phyloP scores from a whole-genome alignment of 495 filamentous ascomycete genomes.

The Lasiosphaeriaceae sp. region DNA sequence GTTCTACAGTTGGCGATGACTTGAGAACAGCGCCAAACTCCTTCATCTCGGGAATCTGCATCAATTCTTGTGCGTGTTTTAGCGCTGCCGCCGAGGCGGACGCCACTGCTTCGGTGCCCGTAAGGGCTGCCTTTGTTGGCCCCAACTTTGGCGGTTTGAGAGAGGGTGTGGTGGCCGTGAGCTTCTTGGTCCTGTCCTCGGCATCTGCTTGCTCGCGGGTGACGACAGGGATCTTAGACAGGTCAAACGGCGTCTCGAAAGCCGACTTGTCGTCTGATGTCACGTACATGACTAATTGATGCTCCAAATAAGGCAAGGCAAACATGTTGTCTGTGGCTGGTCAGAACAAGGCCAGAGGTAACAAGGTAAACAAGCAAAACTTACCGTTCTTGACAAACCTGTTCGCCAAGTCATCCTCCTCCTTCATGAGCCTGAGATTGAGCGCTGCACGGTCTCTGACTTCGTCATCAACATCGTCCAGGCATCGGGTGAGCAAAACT shows the following conservation, averaged over 20 bases:
- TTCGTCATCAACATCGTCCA: constrained; percentile 97
- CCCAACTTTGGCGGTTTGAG: constrained; percentile 88
- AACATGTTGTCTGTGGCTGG: constrained; percentile 67
- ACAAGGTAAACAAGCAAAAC: constrained; percentile 8
- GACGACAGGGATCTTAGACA: constrained; percentile 87
- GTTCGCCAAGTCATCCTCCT: constrained; percentile 75
- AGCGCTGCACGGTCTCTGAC: constrained; percentile 93
- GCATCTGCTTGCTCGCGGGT: constrained; percentile 93
- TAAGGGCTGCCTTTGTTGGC: constrained; percentile 67
- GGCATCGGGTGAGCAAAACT: constrained; percentile 86
- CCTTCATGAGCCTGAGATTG: constrained; percentile 84
- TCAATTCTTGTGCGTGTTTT: constrained; percentile 82
- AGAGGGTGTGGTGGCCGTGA: constrained; percentile 85
- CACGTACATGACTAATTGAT: constrained; percentile 97
- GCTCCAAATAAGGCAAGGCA: constrained; percentile 91
- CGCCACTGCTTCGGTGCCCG: constrained; percentile 66
- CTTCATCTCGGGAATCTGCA: constrained; percentile 83
- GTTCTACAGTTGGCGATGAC: constrained; percentile 77
- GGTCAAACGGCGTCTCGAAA: constrained; percentile 83
- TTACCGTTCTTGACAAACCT: constrained; percentile 89
- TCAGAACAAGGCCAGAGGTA: constrained; percentile 27
- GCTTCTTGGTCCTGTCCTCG: constrained; percentile 95
- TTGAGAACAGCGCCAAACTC: constrained; percentile 86
- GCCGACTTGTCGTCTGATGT: constrained; percentile 81
- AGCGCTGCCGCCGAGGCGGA: constrained; percentile 74